These are phyloP conservation scores for Mucor plumbeus DNA, from an alignment of 371 early-diverging fungal genomes.

Conservation along the genomic window DNA sequence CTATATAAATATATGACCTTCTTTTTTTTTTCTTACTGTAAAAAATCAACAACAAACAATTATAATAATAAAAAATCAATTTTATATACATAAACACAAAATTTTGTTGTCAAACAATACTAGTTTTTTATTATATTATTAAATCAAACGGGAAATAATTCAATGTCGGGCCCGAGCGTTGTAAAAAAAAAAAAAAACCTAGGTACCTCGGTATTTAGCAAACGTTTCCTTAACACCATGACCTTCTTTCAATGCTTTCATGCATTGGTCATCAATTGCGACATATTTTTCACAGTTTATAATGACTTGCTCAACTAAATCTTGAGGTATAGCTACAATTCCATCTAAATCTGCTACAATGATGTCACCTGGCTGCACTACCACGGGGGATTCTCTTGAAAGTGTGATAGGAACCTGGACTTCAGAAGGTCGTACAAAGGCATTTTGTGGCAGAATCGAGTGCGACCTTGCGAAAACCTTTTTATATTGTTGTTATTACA, in stretches of 20 bases:
- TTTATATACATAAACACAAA: not conserved
- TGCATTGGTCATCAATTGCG: constrained; percentile 71
- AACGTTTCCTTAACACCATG: constrained; percentile 69
- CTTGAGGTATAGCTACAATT: constrained; percentile 69
- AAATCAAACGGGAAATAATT: not conserved
- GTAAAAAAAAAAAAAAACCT: not conserved
- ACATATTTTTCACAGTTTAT: constrained; percentile 56
- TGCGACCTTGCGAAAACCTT: constrained; percentile 70
- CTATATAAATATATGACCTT: constrained; percentile 5
- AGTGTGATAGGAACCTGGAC: constrained; percentile 69
- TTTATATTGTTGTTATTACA: not conserved
- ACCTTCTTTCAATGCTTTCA: constrained; percentile 70
- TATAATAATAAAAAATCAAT: not conserved
- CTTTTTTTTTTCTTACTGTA: not conserved
- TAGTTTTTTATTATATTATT: not conserved
- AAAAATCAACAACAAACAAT: constrained; percentile 6
- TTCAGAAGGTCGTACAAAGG: constrained; percentile 66
- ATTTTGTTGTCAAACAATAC: not conserved
- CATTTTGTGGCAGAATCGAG: constrained; percentile 73
- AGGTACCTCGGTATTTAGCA: constrained; percentile 59
- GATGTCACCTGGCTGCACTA: constrained; percentile 72
- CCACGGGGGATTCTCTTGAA: constrained; percentile 52
- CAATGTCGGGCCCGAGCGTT: constrained; percentile 1
- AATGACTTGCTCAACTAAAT: constrained; percentile 61
- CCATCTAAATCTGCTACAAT: constrained; percentile 85